Percentiles rank a stretch among this genome's conserved stretches.
phyloP scores from a whole-genome alignment of 2,329 filamentous ascomycete genomes.

The Stachybotrys chlorohalonatus region DNA sequence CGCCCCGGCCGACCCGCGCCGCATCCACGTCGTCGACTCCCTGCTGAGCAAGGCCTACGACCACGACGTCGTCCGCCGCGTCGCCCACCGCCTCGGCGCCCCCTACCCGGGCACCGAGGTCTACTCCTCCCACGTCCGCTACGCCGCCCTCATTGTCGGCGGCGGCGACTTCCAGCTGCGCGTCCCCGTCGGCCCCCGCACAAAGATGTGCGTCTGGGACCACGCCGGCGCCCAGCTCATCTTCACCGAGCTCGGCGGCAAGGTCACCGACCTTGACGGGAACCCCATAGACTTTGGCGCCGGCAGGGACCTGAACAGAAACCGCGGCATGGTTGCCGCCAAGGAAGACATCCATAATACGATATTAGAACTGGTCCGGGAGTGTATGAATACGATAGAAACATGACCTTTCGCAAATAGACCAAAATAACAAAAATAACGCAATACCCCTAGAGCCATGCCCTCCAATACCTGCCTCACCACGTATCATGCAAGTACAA shows the following conservation, averaged over 20 bases:
- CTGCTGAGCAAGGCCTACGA: constrained; percentile 18
- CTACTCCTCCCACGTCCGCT: constrained; percentile 30
- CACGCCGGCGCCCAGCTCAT: constrained; percentile 50
- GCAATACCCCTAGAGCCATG: no score
- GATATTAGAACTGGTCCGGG: constrained; percentile 24
- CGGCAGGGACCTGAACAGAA: constrained; percentile 21
- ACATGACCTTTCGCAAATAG: constrained; percentile 4
- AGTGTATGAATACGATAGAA: constrained; percentile 10
- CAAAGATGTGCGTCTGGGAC: constrained; percentile 34
- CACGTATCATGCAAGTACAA: no score
- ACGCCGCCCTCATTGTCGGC: constrained; percentile 26
- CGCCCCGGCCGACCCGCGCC: constrained; percentile 7
- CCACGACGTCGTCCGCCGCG: constrained; percentile 19
- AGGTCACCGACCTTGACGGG: constrained; percentile 39
- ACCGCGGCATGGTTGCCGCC: constrained; percentile 32
- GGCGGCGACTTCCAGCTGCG: constrained; percentile 25
- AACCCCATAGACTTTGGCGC: constrained; percentile 24
- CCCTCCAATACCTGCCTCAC: no score
- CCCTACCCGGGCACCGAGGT: constrained; percentile 26
- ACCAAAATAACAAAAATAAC: neutral
- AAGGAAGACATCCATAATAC: constrained; percentile 29
- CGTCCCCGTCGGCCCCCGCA: constrained; percentile 11
- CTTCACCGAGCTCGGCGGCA: constrained; percentile 45
- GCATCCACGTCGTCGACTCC: constrained; percentile 25
- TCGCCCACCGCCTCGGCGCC: constrained; percentile 20